Conservation (phyloP, 1,139 yeast species). For the Arxiozyma telluris region DNA sequence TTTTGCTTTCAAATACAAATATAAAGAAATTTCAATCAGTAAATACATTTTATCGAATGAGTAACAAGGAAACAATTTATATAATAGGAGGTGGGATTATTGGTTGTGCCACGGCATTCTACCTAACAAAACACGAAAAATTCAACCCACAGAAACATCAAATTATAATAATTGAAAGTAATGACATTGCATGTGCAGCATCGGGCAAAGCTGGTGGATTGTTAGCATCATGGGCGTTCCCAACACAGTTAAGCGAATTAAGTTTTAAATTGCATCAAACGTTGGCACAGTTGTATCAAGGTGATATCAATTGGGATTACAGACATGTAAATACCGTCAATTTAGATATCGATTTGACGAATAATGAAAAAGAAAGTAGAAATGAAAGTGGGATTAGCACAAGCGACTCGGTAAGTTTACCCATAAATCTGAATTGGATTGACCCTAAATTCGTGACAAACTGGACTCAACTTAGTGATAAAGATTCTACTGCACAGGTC, state of each 20-base stretch:
- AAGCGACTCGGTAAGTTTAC: slow-evolving; percentile 35
- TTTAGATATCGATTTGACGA: slow-evolving; percentile 58
- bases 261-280: slow-evolving; percentile 82
- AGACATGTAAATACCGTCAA: slow-evolving; percentile 80
- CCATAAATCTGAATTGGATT: slow-evolving; percentile 77
- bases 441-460: slow-evolving; percentile 53
- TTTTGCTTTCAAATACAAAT: neutral
- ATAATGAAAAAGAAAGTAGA: neutral
- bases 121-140: slow-evolving; percentile 70
- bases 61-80: slow-evolving; percentile 51
- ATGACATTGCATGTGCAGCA: slow-evolving; percentile 95
- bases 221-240: slow-evolving; percentile 92
- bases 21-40: neutral
- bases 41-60: neutral
- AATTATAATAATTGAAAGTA: slow-evolving; percentile 82
- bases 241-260: slow-evolving; percentile 85
- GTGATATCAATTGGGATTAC: slow-evolving; percentile 86
- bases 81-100: slow-evolving; percentile 93
- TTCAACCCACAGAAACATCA: slow-evolving; percentile 66
- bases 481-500: slow-evolving; percentile 89
- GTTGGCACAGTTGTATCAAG: slow-evolving; percentile 66
- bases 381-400: neutral
- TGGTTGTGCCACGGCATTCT: slow-evolving; percentile 93
- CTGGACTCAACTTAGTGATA: slow-evolving; percentile 78
- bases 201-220: slow-evolving; percentile 97